Percentiles rank a stretch among this genome's conserved stretches.
phyloP scores from a whole-genome alignment of 2,329 filamentous ascomycete genomes.

The Ophiosphaerella korrae region DNA sequence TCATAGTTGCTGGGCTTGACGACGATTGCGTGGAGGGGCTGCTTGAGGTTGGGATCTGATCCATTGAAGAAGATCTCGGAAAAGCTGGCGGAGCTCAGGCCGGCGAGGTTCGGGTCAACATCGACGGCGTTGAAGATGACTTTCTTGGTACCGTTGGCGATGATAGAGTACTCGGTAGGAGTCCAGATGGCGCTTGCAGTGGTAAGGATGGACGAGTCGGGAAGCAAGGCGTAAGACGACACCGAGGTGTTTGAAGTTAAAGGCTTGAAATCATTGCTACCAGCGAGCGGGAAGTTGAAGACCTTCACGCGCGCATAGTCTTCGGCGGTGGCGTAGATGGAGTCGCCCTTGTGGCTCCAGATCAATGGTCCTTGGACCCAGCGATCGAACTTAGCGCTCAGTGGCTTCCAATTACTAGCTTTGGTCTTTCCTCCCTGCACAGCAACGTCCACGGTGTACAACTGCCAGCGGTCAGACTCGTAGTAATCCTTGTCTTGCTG shows the following conservation, averaged over 20 bases:
- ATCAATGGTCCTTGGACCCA: slow-evolving; percentile 33
- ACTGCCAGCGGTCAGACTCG: slow-evolving; percentile 76
- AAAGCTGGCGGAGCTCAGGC: slow-evolving; percentile 66
- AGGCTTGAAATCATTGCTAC: slow-evolving; percentile 54
- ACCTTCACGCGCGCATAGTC: slow-evolving; percentile 51
- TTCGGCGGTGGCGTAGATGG: slow-evolving; percentile 41
- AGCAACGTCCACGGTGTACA: slow-evolving; percentile 41
- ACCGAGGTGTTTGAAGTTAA: slow-evolving; percentile 52
- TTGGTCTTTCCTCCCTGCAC: slow-evolving; percentile 22
- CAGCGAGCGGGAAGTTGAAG: slow-evolving; percentile 65
- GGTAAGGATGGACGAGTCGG: slow-evolving; percentile 60
- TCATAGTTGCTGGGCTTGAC: slow-evolving; percentile 70
- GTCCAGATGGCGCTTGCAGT: slow-evolving; percentile 41
- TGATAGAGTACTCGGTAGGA: slow-evolving; percentile 38
- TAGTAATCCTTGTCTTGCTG: slow-evolving; percentile 68
- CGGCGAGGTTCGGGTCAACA: slow-evolving; percentile 67
- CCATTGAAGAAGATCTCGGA: slow-evolving; percentile 75
- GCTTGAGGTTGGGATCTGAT: slow-evolving; percentile 56
- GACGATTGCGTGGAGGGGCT: slow-evolving; percentile 70
- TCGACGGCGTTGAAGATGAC: slow-evolving; percentile 65
- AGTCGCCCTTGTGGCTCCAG: slow-evolving; percentile 40
- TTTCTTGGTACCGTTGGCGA: slow-evolving; percentile 41
- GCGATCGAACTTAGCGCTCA: slow-evolving; percentile 38
- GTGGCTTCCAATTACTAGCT: slow-evolving; percentile 37
- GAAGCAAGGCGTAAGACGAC: slow-evolving; percentile 57